A percentile compares a stretch with the other conserved stretches of the same genome.
phyloP scores from a whole-genome alignment of 2,329 filamentous ascomycete genomes.

The Orbilia quercus region DNA sequence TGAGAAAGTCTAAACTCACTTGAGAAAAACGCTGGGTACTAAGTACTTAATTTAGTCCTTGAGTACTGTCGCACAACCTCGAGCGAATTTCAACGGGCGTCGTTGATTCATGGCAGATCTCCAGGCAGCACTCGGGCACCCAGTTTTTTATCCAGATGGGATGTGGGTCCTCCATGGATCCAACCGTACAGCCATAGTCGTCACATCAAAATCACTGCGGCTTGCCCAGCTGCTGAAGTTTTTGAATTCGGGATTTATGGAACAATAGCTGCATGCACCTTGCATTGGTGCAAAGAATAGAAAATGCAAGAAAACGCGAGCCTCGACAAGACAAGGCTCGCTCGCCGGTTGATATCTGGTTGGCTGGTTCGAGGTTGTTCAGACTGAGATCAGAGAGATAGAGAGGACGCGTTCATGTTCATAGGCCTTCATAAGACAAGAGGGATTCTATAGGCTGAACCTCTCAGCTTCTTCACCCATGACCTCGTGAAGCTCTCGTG shows the following conservation, averaged over 20 bases:
- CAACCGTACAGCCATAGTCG: neutral
- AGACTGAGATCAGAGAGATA: neutral
- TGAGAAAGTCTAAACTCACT: neutral
- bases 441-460: conserved; percentile 7
- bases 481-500: neutral
- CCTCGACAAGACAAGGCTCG: conserved; percentile 10
- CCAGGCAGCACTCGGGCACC: conserved; percentile 28
- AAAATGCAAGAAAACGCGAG: conserved; percentile 36
- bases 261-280: neutral
- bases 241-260: too few relatives aligned
- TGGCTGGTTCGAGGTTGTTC: neutral
- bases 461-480: conserved; percentile 3
- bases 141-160: conserved; percentile 5
- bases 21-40: too few relatives aligned
- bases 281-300: neutral
- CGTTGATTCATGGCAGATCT: conserved; percentile 1
- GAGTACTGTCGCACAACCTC: conserved; percentile 34
- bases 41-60: too few relatives aligned
- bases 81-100: neutral
- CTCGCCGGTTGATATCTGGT: conserved; percentile 12
- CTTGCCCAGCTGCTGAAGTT: too few relatives aligned
- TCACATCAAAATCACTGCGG: too few relatives aligned
- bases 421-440: neutral
- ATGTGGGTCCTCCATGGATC: conserved; percentile 1
- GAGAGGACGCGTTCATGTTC: neutral